Percentiles rank a stretch among this genome's conserved stretches.
phyloP scores from a whole-genome alignment of 129 eudicot species.

The Heracleum sosnowskyi region DNA sequence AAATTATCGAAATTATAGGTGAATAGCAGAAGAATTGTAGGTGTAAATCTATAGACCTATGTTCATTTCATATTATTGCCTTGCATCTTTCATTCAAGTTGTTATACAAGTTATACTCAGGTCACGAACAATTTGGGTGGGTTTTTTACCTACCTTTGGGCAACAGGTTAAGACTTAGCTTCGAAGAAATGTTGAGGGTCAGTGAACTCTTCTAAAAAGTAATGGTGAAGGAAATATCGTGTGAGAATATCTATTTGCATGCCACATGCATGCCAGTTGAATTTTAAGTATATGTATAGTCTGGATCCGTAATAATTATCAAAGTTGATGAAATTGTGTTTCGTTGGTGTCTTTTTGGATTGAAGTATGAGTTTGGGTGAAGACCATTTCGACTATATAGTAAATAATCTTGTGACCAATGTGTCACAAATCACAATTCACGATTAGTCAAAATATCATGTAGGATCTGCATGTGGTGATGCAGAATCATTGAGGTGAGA shows the following conservation, averaged over 20 bases:
- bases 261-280: neutral
- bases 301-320: neutral
- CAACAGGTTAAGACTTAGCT: neutral
- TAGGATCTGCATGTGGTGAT: neutral
- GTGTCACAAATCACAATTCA: neutral
- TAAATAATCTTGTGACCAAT: neutral
- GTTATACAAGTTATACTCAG: neutral
- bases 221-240: neutral
- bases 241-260: neutral
- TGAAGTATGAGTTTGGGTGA: neutral
- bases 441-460: too few species aligned
- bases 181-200: neutral
- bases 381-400: neutral
- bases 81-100: neutral
- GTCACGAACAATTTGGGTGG: neutral
- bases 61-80: neutral
- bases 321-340: neutral
- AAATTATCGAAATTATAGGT: slow-evolving; percentile 70
- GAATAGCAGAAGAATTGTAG: slow-evolving; percentile 8
- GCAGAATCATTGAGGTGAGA: neutral
- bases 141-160: neutral
- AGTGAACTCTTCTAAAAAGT: neutral
- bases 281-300: neutral
- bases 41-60: neutral
- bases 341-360: neutral